Evolutionary conservation across 2,329 filamentous ascomycete species (phyloP), one percentile per base, ranked within the genome.

Genomic region (Rosellinia necatrix): DNA sequence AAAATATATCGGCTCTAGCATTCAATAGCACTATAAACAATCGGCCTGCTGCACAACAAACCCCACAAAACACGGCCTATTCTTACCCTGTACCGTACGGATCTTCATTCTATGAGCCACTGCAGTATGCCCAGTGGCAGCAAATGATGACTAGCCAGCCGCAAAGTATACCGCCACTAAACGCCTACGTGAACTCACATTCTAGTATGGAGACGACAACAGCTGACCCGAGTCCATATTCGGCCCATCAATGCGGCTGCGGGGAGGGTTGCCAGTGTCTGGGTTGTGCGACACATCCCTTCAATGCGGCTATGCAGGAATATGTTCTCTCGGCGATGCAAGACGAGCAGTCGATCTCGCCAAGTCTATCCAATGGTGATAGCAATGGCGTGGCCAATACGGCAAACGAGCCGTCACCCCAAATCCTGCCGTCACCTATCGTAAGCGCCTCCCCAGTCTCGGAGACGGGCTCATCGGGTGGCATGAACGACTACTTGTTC

Each of bases 191-290:
- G 17, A 15, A 24, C 8, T 27, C 55, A n/a, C 58, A 50, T 8
- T 27, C 51, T 17, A 38, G 25, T 34, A 56, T 56, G 6, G 51
- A 61, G 22, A 19, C 56, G 29, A 34, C 24, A 13, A 13, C 42
- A 25, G 15, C 43, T 21, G 17, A 42, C 17, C 9, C 52, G 4
- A 49, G 49, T 30, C 27, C 54, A 5, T 57, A 46, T 43, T 21
- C 53, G 24, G 35, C 47, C 34, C 78, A 82, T 59, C 74, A 76
- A 21, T 90, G 87, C 64, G 76, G 77, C 43, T 90, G 87, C 66
- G 87, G 87, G 17, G 82, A 86, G 50, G 75, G 75, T 24, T 90
- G 87, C 62, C 80, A 85, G 62, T 90, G 87, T 66, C 75, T 89
- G 30, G 87, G 86, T 9, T 90, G 87, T 67, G 78, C 84, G 4